Base-by-base conservation (phyloP, 306 rosid species). In the Mimosa bimucronata region DNA sequence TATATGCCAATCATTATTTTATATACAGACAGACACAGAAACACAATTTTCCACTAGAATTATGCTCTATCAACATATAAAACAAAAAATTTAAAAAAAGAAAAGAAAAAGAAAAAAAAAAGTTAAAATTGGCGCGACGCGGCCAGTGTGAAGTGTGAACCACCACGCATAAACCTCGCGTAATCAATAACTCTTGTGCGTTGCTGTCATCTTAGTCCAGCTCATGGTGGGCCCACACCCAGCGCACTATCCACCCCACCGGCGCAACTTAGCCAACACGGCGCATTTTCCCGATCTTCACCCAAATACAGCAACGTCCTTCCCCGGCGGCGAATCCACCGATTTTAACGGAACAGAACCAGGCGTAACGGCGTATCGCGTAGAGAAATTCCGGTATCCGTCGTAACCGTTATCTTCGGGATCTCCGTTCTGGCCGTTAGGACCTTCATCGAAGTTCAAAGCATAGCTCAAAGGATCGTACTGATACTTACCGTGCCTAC, bases 401-500 rank as follows among this genome's bases (percentile, higher is more conserved):
- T 57, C 79, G 0, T 83, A 88, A 23, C 79, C 89, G 4, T 79
- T 92, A 3, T 81, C 83, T 3, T 79, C 77, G 23, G 44, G 21
- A 66, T 83, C 82, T 38, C 86, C 88, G 79, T 81, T 85, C 38
- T 80, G 86, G 28, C 88, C 85, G 71, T 89, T 86, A 61, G 73
- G 82, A 0, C 98, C 97, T 58, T 95, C 91, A 78, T 95, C 98
- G 87, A 95, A 95, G 75, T 95, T 95, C 83, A 93, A 79, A 0
- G 99, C 87, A 84, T 95, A 95, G 74, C 98, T 95, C 79, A 90
- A 41, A 0, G 99, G 88, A 12, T 95, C 99, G 84, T 95, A 95
- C 61, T 95, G 98, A 82, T 84, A 93, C 45, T 86, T 93, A 34
- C 88, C 80, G 40, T 87, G 89, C 81, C 85, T 87, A 23, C 83